phyloP scores from a whole-genome alignment of 345 rosid genomes.

The Triadica sebifera region DNA sequence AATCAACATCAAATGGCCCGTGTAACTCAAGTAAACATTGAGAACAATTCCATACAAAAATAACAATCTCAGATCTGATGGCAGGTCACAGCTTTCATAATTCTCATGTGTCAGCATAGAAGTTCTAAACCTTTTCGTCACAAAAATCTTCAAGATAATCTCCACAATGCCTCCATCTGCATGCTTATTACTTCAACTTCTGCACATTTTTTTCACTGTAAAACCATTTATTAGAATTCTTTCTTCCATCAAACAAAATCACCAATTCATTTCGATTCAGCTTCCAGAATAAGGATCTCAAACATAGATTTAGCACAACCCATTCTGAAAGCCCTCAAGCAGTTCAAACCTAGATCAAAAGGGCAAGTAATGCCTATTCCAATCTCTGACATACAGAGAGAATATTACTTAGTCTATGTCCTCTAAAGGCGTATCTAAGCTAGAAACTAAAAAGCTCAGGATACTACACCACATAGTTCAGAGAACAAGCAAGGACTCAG shows the following conservation, averaged over 20 bases:
- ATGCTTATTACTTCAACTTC: constrained; percentile 15
- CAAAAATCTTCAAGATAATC: constrained; percentile 15
- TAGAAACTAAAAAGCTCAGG: constrained; percentile 20
- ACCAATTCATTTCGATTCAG: constrained; percentile 23
- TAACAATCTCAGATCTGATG: constrained; percentile 1
- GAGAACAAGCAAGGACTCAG: neutral
- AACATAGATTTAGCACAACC: constrained; percentile 17
- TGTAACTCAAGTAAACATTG: constrained; percentile 7
- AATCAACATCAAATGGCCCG: constrained; percentile 10
- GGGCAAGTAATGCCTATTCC: constrained; percentile 20
- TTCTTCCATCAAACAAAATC: constrained; percentile 26
- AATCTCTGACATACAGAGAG: constrained; percentile 25
- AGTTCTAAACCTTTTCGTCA: constrained; percentile 20
- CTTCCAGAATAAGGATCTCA: constrained; percentile 24
- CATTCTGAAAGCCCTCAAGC: constrained; percentile 25
- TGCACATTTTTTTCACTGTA: constrained; percentile 15
- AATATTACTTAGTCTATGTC: constrained; percentile 24
- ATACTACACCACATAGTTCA: neutral
- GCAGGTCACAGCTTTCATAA: constrained; percentile 2
- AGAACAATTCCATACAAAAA: constrained; percentile 11
- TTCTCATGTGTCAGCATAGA: neutral
- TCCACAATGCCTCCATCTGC: constrained; percentile 24
- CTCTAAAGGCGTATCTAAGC: constrained; percentile 28
- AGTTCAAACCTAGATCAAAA: constrained; percentile 28
- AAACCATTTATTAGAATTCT: constrained; percentile 16